phyloP scores from a whole-genome alignment of 805 yeast species.

The Nakazawaea ambrosiae region DNA sequence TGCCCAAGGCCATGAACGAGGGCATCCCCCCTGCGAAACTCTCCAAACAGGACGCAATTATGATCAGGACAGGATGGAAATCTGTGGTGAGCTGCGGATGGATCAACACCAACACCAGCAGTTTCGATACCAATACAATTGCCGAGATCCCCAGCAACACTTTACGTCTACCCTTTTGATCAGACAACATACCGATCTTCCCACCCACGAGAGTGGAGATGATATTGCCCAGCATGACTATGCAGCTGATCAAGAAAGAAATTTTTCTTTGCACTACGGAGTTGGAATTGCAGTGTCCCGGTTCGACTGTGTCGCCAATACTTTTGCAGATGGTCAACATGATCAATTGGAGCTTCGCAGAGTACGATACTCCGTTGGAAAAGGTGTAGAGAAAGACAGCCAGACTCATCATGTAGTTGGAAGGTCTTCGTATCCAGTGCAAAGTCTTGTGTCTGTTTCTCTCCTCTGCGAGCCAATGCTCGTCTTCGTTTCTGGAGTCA shows the following conservation, averaged over 20 bases:
- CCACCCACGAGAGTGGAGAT: conserved; percentile 42
- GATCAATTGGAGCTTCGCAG: conserved; percentile 29
- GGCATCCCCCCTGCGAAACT: conserved; percentile 48
- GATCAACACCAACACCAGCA: not conserved
- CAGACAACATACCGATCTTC: conserved; percentile 50
- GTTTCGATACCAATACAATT: not conserved
- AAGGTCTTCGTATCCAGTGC: conserved; percentile 53
- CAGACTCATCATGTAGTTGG: conserved; percentile 40
- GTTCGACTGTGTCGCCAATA: conserved; percentile 12
- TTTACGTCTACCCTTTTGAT: conserved; percentile 44
- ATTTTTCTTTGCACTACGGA: conserved; percentile 28
- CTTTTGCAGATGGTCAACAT: conserved; percentile 33
- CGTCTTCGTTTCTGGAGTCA: not conserved
- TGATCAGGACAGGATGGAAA: conserved; percentile 24
- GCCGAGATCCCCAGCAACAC: conserved; percentile 24
- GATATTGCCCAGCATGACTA: conserved; percentile 28
- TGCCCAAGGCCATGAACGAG: conserved; percentile 41
- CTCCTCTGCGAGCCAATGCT: conserved; percentile 1
- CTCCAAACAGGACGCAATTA: conserved; percentile 34
- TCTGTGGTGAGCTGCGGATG: not conserved
- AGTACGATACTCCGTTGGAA: conserved; percentile 29
- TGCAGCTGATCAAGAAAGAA: conserved; percentile 32
- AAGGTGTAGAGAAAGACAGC: conserved; percentile 36
- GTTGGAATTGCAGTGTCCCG: conserved; percentile 1
- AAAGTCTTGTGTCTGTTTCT: conserved; percentile 18